Base-by-base conservation (phyloP, 345 rosid genomes). In the Hypericum androsaemum region DNA sequence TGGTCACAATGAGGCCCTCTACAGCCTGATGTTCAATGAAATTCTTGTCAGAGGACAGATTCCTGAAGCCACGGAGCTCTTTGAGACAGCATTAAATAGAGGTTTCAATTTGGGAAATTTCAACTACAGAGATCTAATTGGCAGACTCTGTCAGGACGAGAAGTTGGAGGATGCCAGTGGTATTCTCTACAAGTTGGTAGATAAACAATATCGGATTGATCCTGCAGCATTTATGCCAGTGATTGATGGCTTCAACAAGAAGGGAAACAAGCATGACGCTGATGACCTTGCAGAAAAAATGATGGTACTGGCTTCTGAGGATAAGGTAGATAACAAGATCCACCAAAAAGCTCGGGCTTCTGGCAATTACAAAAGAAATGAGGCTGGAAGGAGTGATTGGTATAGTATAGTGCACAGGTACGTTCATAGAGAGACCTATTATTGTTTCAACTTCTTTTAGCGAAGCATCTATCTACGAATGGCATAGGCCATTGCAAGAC, bases 201-300 rank as follows among this genome's bases (percentile, higher is more conserved):
- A 73, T 35, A 81, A 66, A 65, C 85, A 90, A 65, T 78, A 78
- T 62, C 68, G 56, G 50, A 73, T 88, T 73, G 95, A 85, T 74
- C 88, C 89, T 66, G 90, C 97, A 47, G 66, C 83, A 58, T 81
- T 85, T 62, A 81, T 92, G 88, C 85, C 94, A 43, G 87, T 92
- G 64, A 81, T 92, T 61, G 97, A 92, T 71, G 88, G 80, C 65
- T 69, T 83, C 56, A 71, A 74, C 57, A 71, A 74, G 54, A 64
- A 43, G 56, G 97, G 94, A 65, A 77, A 73, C 52, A 85, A 85
- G 70, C 73, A 66, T 12, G 80, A 85, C 52, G 95, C 87, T 53
- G 79, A 85, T 63, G 73, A 61, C 61, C 84, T 88, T 61, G 80
- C 88, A 3, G 88, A 88, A 70, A 83, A 62, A 71, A 83, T 90